A percentile compares a stretch with the other conserved stretches of the same genome.
These are phyloP conservation scores for Tetracentron sinense DNA, from an alignment of 164 flowering plant species.

Conservation along the genomic window DNA sequence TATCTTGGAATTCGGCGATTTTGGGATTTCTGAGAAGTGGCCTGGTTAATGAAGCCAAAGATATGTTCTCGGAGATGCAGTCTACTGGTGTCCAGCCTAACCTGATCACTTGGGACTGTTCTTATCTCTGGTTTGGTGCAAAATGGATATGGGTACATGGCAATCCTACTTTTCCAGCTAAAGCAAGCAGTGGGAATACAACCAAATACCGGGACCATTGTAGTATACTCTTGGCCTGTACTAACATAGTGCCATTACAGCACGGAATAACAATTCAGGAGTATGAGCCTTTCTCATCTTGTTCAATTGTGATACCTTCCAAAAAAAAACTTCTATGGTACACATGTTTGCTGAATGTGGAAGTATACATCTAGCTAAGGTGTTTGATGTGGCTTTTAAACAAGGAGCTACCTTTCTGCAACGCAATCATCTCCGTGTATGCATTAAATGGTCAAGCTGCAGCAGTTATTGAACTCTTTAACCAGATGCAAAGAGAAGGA, in stretches of 20 bases:
- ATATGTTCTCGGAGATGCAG: constrained; percentile 54
- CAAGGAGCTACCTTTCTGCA: constrained; percentile 54
- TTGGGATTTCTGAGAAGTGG: constrained; percentile 50
- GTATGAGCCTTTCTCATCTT: constrained; percentile 20
- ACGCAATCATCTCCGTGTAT: constrained; percentile 54
- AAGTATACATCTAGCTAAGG: constrained; percentile 31
- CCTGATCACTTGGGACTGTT: constrained; percentile 53
- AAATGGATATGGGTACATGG: constrained; percentile 42
- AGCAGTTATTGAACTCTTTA: constrained; percentile 44
- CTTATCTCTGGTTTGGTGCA: constrained; percentile 58
- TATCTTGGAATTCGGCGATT: constrained; percentile 65
- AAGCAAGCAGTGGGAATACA: constrained; percentile 54
- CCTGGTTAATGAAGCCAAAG: constrained; percentile 43
- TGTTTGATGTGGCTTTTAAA: constrained; percentile 31
- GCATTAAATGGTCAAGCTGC: constrained; percentile 50
- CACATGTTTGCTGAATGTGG: constrained; percentile 81
- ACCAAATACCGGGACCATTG: constrained; percentile 40
- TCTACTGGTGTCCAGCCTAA: constrained; percentile 43
- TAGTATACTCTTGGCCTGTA: constrained; percentile 48
- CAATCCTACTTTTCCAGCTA: constrained; percentile 33
- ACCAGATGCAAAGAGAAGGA: constrained; percentile 29
- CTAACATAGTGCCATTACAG: constrained; percentile 27
- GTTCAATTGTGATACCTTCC: too few relatives aligned
- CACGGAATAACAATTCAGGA: constrained; percentile 63
- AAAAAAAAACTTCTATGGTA: constrained; percentile 51